Conservation (phyloP, 495 filamentous ascomycete species). For the Chlorociboria aeruginascens region DNA sequence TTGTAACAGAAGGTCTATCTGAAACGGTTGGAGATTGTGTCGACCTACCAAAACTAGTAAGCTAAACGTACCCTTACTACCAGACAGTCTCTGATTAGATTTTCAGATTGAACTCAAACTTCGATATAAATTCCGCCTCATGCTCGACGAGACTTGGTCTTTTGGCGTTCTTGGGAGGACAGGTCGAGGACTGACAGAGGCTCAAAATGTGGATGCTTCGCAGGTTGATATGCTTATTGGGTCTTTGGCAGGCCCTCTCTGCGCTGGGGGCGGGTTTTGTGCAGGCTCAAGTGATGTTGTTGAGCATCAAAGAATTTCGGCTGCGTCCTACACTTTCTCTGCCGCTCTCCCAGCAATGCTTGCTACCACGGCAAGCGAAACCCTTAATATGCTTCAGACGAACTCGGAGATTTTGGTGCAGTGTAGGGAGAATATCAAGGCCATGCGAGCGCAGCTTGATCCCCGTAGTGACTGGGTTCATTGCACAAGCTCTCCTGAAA, state of each 20-base stretch:
- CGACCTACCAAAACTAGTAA: constrained; percentile 73
- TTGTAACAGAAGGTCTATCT: constrained; percentile 91
- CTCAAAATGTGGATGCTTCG: constrained; percentile 84
- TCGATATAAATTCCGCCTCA: constrained; percentile 92
- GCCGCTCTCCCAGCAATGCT: constrained; percentile 88
- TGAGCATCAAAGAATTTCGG: constrained; percentile 87
- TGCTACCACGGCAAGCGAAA: constrained; percentile 88
- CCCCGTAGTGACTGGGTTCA: constrained; percentile 84
- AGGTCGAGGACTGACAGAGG: constrained; percentile 84
- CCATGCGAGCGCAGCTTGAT: constrained; percentile 78
- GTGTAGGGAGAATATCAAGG: constrained; percentile 69
- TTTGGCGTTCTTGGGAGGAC: constrained; percentile 89
- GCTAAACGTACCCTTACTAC: constrained; percentile 20
- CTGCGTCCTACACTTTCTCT: constrained; percentile 85
- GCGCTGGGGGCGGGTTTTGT: constrained; percentile 92
- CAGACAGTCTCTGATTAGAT: constrained; percentile 9
- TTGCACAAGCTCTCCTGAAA: constrained; percentile 72
- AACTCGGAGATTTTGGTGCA: constrained; percentile 64
- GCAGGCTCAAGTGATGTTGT: constrained; percentile 81
- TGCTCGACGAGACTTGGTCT: constrained; percentile 93
- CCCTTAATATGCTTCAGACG: constrained; percentile 69
- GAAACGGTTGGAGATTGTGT: constrained; percentile 81
- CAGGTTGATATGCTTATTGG: constrained; percentile 95
- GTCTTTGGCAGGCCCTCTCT: constrained; percentile 78
- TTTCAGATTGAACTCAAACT: constrained; percentile 74